Percentiles rank a stretch among this genome's conserved stretches.
These are phyloP conservation scores for Tetraselmis chui DNA, from an alignment of 139 green algal genomes.

Conservation along the genomic window DNA sequence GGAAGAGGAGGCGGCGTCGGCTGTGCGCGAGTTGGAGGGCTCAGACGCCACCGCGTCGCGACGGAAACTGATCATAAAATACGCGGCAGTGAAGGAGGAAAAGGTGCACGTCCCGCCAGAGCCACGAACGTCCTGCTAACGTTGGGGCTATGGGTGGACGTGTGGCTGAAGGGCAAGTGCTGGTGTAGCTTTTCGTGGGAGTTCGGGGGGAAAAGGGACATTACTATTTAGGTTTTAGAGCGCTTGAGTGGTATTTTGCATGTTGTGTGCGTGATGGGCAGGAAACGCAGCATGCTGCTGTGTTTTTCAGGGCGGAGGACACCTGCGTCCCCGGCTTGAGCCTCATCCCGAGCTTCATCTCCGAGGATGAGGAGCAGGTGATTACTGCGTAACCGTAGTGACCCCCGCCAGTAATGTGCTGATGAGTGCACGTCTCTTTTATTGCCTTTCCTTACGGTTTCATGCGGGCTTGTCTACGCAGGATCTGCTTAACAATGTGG, in stretches of 20 bases:
- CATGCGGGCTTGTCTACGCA: neutral
- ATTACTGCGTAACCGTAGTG: neutral
- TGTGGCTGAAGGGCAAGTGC: neutral
- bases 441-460: neutral
- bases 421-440: constrained; percentile 9
- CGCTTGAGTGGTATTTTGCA: neutral
- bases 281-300: constrained; percentile 1
- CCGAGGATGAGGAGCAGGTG: constrained; percentile 35
- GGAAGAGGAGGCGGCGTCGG: constrained; percentile 17
- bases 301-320: constrained; percentile 9
- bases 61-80: constrained; percentile 30
- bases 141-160: neutral
- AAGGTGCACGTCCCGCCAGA: constrained; percentile 10
- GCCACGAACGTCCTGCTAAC: neutral
- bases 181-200: no score
- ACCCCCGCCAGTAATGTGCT: neutral
- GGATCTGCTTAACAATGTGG: constrained; percentile 45
- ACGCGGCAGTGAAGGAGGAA: constrained; percentile 28
- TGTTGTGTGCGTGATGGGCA: constrained; percentile 9
- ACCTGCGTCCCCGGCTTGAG: constrained; percentile 57
- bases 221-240: no score
- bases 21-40: constrained; percentile 18
- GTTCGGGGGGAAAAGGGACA: no score
- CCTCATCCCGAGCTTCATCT: constrained; percentile 53
- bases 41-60: constrained; percentile 2